Conservation (phyloP, 345 rosid species). For the Rhodamnia rubescens region DNA sequence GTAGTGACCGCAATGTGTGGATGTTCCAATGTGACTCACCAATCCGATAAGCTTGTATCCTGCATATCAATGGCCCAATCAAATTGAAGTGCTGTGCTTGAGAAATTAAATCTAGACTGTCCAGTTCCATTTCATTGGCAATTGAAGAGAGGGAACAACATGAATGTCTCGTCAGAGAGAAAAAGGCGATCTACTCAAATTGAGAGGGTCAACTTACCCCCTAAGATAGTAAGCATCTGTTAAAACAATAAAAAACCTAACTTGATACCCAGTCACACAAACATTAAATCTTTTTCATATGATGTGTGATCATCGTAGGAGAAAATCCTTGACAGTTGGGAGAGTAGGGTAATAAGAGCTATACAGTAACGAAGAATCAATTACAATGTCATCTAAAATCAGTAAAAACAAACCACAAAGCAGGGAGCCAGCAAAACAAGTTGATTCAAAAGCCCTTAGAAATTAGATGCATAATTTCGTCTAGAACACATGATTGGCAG, state of each 20-base stretch:
- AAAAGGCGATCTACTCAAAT: neutral
- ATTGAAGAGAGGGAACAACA: neutral
- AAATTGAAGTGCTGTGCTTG: neutral
- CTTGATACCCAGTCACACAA: neutral
- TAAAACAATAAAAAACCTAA: neutral
- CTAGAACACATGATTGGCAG: neutral
- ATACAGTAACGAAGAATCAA: neutral
- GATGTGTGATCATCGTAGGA: neutral
- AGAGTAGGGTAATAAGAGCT: neutral
- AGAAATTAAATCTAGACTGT: neutral
- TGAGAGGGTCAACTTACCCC: neutral
- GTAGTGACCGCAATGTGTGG: slow-evolving; percentile 89
- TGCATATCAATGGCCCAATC: slow-evolving; percentile 3
- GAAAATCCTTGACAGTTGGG: neutral
- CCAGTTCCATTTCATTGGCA: neutral
- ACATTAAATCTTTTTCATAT: neutral
- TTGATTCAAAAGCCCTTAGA: neutral
- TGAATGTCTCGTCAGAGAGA: neutral
- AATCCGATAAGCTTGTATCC: slow-evolving; percentile 83
- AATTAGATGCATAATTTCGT: neutral
- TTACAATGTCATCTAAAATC: neutral
- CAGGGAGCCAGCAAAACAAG: neutral
- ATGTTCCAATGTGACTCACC: slow-evolving; percentile 94
- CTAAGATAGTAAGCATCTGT: neutral
- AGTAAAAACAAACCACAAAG: neutral